A percentile compares a stretch with the other conserved stretches of the same genome.
phyloP scores from a whole-genome alignment of 1,139 yeast species.

The Sugiyamaella pinicola region DNA sequence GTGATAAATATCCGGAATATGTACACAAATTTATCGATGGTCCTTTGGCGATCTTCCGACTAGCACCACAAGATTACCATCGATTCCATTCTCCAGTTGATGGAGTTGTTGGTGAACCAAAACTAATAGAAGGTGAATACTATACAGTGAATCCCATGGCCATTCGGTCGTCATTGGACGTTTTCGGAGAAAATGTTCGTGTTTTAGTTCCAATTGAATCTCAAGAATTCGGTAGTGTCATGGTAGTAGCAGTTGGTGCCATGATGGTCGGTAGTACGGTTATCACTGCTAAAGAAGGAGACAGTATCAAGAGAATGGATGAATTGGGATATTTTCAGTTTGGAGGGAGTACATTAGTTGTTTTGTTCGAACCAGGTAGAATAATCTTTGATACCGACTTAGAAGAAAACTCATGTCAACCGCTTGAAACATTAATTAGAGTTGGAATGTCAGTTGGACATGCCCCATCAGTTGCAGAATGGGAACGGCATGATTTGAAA shows the following conservation, averaged over 20 bases:
- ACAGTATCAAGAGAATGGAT: constrained; percentile 63
- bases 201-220: constrained; percentile 76
- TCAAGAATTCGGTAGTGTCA: constrained; percentile 69
- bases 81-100: constrained; percentile 87
- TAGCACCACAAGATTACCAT: constrained; percentile 98
- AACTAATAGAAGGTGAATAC: constrained; percentile 80
- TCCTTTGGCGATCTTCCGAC: constrained; percentile 73
- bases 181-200: constrained; percentile 88
- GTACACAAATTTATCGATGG: constrained; percentile 56
- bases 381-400: constrained; percentile 74
- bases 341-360: constrained; percentile 87
- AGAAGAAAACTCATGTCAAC: constrained; percentile 61
- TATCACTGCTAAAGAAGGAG: constrained; percentile 66
- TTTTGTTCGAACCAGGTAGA: constrained; percentile 52
- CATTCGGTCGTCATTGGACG: constrained; percentile 80
- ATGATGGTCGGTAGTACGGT: constrained; percentile 98
- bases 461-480: constrained; percentile 53
- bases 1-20: constrained; percentile 55
- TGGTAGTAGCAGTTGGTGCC: constrained; percentile 88
- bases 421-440: constrained; percentile 78
- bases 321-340: constrained; percentile 94
- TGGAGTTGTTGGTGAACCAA: constrained; percentile 68
- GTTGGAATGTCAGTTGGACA: constrained; percentile 96
- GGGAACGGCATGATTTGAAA: constrained; percentile 44
- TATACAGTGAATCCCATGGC: constrained; percentile 99